Base-by-base conservation (phyloP, 2,329 filamentous ascomycete genomes). In the Phialophora expanda region DNA sequence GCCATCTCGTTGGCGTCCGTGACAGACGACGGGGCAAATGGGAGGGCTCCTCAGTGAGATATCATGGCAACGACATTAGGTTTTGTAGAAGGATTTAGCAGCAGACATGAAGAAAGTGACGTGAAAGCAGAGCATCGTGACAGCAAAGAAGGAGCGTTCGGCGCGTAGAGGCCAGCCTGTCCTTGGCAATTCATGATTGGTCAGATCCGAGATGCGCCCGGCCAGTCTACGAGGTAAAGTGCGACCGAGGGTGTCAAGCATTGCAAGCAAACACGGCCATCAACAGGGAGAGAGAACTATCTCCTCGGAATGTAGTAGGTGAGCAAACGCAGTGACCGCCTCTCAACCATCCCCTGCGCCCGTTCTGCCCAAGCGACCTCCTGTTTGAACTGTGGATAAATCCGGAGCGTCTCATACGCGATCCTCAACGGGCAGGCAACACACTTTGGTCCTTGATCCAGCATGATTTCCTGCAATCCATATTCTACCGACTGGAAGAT, bases 401-500 rank as follows among this genome's bases (percentile, higher is more conserved):
- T 5, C 38, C 34, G 58, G 20, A 75, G 51, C 2, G 66, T 69
- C 34, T 74, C 70, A 22, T 73, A 70, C 4, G 71, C 72, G 5
- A 75, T 71, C 28, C 70, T 71, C 38, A 75, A 30, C 4, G 74
- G 73, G 22, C 73, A 70, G 4, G 74, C 66, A 2, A 70, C 55
- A 4, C 44, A 51, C n/a, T 69, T 66, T 1, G 67, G 56, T 1
- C 68, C 70, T 9, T 66, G 55, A 34, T 66, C 66, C 12, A 66
- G 22, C 62, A 72, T 72, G 1, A 72, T 66, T 3, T 74, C 69
- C 44, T 73, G 64, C 46, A 76, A 44, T 55, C 73, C 74, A 56
- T 75, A 79, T 61, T 78, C 74, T 9, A 78, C 61, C 0, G 76
- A 76, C 59, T 77, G 74, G 56, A 77, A 76, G 44, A 80, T 76